phyloP scores from a whole-genome alignment of 1,284 basidiomycete genomes.

The Neolentinus lepideus region DNA sequence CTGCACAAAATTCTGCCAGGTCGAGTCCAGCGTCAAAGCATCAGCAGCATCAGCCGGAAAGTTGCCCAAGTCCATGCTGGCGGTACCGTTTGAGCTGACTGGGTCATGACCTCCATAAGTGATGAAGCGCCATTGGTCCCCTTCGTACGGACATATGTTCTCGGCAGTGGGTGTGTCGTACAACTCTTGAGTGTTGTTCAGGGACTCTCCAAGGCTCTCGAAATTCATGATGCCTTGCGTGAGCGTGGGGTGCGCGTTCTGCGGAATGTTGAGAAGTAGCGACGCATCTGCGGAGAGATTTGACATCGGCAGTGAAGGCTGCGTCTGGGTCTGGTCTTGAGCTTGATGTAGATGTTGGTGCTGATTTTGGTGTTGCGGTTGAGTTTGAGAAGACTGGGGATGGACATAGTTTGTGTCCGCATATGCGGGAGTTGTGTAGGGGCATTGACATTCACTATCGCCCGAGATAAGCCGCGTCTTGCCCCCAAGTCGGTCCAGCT shows the following conservation, averaged over 20 bases:
- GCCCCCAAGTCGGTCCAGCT: slow-evolving; percentile 58
- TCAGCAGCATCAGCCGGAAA: neutral
- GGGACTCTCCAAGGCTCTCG: slow-evolving; percentile 11
- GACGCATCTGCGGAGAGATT: slow-evolving; percentile 11
- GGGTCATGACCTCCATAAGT: neutral
- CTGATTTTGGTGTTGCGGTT: no score
- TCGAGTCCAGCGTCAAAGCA: neutral
- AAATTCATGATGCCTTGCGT: slow-evolving; percentile 35
- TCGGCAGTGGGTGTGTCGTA: neutral
- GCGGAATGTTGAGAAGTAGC: neutral
- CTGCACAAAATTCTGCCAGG: neutral
- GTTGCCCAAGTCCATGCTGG: neutral
- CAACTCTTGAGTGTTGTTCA: neutral
- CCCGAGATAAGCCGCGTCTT: slow-evolving; percentile 39
- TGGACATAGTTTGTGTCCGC: neutral
- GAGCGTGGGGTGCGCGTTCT: slow-evolving; percentile 30
- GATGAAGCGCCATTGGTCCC: neutral
- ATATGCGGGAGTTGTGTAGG: neutral
- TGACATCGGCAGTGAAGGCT: slow-evolving; percentile 4
- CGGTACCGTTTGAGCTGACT: neutral
- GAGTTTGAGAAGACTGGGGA: neutral
- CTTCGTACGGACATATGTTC: neutral
- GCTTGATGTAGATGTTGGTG: neutral
- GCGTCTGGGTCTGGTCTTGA: neutral
- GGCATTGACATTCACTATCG: neutral